Percentiles rank a stretch among this genome's conserved stretches.
Conservation (phyloP, 2,329 filamentous ascomycete species). For the Calycina marina region DNA sequence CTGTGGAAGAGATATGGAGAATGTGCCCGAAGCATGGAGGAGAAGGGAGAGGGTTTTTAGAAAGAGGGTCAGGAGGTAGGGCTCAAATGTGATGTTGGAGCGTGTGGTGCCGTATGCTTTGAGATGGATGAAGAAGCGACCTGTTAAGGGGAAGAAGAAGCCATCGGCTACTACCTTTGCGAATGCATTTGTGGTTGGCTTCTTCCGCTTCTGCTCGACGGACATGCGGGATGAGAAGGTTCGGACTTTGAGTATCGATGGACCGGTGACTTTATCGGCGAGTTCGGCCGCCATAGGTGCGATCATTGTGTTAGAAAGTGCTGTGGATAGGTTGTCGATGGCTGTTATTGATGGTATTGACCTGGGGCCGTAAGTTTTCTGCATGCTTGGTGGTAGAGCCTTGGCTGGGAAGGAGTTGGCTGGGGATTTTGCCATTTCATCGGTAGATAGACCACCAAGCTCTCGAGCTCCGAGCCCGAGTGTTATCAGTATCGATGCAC, state of each 20-base stretch:
- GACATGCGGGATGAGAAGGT: slow-evolving; percentile 72
- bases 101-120: slow-evolving; percentile 35
- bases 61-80: slow-evolving; percentile 63
- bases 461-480: slow-evolving; percentile 74
- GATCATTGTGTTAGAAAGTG: slow-evolving; percentile 58
- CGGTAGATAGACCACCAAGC: slow-evolving; percentile 57
- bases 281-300: slow-evolving; percentile 69
- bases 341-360: slow-evolving; percentile 19
- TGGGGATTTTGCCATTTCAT: slow-evolving; percentile 23
- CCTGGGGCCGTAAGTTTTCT: slow-evolving; percentile 46
- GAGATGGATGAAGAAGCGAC: slow-evolving; percentile 56
- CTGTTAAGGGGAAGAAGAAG: slow-evolving; percentile 80
- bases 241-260: slow-evolving; percentile 73
- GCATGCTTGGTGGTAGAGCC: slow-evolving; percentile 56
- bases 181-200: slow-evolving; percentile 59
- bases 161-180: slow-evolving; percentile 58
- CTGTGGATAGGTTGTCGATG: slow-evolving; percentile 52
- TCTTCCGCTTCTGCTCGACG: slow-evolving; percentile 39
- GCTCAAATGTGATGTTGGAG: slow-evolving; percentile 52
- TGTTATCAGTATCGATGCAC: slow-evolving; percentile 66
- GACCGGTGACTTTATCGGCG: slow-evolving; percentile 65
- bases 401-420: slow-evolving; percentile 60
- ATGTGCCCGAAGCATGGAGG: slow-evolving; percentile 69
- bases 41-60: slow-evolving; percentile 76
- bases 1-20: slow-evolving; percentile 58